Percentiles rank a stretch among this genome's conserved stretches.
Conservation (phyloP, 2,329 filamentous ascomycete genomes). For the Trichophyton simii region DNA sequence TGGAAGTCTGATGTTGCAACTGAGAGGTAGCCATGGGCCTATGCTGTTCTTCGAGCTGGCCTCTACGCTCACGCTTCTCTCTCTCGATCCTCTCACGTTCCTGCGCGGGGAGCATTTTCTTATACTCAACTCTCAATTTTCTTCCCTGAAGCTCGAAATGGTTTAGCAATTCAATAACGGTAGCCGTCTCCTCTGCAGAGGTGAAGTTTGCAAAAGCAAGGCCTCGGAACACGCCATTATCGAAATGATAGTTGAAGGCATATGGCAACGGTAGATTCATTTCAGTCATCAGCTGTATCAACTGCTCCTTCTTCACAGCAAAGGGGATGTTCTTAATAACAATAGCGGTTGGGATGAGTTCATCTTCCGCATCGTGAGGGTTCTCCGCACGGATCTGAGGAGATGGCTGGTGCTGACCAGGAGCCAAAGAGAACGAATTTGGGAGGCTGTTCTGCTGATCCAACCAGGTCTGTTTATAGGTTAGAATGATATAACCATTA, state of each 20-base stretch:
- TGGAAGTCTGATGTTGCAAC: slow-evolving; percentile 72
- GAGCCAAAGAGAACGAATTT: slow-evolving; percentile 35
- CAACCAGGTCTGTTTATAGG: slow-evolving; percentile 45
- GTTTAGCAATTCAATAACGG: slow-evolving; percentile 88
- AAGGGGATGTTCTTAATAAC: slow-evolving; percentile 99
- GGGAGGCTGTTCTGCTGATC: slow-evolving; percentile 42
- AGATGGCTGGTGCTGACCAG: slow-evolving; percentile 28
- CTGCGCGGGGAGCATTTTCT: slow-evolving; percentile 95
- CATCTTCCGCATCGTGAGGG: slow-evolving; percentile 46
- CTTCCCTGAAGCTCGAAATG: slow-evolving; percentile 89
- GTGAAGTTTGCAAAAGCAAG: slow-evolving; percentile 98
- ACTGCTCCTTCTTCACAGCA: slow-evolving; percentile 90
- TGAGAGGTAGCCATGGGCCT: slow-evolving; percentile 53
- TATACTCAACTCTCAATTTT: slow-evolving; percentile 93
- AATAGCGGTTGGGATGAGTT: slow-evolving; percentile 94
- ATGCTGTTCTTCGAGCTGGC: slow-evolving; percentile 94
- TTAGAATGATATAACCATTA: neutral
- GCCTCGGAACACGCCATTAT: slow-evolving; percentile 91
- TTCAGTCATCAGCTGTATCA: slow-evolving; percentile 87
- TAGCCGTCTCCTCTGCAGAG: slow-evolving; percentile 80
- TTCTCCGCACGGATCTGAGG: slow-evolving; percentile 32
- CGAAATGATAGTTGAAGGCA: slow-evolving; percentile 99
- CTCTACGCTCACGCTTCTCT: slow-evolving; percentile 89
- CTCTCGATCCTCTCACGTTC: slow-evolving; percentile 93
- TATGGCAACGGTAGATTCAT: slow-evolving; percentile 89